phyloP scores from a whole-genome alignment of 208 protist species.

The Phytomonas francai region DNA sequence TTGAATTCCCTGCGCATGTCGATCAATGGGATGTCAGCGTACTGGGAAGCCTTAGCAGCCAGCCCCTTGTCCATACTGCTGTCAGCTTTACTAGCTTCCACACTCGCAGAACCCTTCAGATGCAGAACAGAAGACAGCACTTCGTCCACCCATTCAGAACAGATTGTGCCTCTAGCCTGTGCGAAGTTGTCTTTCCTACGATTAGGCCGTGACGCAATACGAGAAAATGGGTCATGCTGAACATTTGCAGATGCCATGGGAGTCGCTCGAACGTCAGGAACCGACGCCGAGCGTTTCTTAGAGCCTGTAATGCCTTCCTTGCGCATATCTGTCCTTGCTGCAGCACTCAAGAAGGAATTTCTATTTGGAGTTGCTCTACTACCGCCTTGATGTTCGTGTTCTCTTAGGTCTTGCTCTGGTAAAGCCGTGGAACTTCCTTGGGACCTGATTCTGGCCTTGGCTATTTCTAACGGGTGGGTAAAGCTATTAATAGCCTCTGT shows the following conservation, averaged over 20 bases:
- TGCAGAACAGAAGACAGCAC: neutral
- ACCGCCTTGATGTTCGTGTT: neutral
- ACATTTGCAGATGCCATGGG: neutral
- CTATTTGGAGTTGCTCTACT: neutral
- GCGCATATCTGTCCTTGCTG: neutral
- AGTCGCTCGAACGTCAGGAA: neutral
- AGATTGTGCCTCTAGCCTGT: neutral
- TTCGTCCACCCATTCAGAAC: neutral
- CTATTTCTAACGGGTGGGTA: neutral
- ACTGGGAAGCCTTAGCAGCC: slow-evolving; percentile 6
- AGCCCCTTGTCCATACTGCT: neutral
- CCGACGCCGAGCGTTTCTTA: neutral
- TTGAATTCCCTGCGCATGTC: slow-evolving; percentile 53
- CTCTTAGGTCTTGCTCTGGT: neutral
- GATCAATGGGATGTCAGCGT: slow-evolving; percentile 13
- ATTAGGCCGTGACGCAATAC: neutral
- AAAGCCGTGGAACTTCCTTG: neutral
- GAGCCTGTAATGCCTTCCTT: neutral
- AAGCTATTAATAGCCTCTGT: neutral
- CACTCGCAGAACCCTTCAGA: neutral
- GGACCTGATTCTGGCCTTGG: neutral
- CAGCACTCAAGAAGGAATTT: neutral
- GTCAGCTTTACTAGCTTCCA: neutral
- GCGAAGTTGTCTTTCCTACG: neutral
- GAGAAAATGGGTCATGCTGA: neutral